Evolutionary conservation across 345 rosid genomes (phyloP).

Genomic region (Acer saccharum): DNA sequence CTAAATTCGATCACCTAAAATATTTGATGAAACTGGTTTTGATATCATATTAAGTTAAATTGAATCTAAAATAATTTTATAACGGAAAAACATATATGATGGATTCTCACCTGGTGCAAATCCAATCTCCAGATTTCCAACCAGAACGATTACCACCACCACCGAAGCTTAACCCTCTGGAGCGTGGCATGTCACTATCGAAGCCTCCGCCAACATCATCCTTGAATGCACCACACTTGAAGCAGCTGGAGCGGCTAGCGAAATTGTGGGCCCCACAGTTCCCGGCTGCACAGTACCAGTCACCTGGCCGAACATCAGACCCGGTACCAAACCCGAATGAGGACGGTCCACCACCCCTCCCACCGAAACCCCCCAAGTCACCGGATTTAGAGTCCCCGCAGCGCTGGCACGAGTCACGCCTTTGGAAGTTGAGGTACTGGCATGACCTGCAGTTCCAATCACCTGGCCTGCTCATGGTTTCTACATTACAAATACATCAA

Average conservation of each 20-base stretch:
- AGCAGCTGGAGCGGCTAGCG: conserved; percentile 90
- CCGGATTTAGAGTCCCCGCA: conserved; percentile 59
- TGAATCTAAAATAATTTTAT: neutral
- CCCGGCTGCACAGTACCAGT: conserved; percentile 87
- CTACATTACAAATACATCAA: neutral
- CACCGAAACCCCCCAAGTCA: conserved; percentile 49
- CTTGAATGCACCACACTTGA: conserved; percentile 82
- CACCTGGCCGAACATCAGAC: conserved; percentile 92
- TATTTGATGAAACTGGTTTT: neutral
- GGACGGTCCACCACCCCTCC: conserved; percentile 54
- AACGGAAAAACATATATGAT: neutral
- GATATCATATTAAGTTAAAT: no score
- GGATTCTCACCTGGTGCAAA: conserved; percentile 68
- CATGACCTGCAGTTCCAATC: conserved; percentile 93
- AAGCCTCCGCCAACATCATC: conserved; percentile 52
- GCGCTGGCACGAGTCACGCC: conserved; percentile 83
- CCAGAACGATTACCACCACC: conserved; percentile 54
- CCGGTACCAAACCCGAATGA: conserved; percentile 66
- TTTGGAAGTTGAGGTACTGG: conserved; percentile 81
- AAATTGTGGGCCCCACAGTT: conserved; percentile 94
- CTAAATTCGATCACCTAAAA: neutral
- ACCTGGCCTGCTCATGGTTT: conserved; percentile 76
- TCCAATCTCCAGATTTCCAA: conserved; percentile 98
- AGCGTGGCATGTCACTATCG: conserved; percentile 45
- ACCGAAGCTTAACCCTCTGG: conserved; percentile 42